Evolutionary conservation across 352 stramenopile genomes (phyloP).

Genomic region (Vaucheria bursata): DNA sequence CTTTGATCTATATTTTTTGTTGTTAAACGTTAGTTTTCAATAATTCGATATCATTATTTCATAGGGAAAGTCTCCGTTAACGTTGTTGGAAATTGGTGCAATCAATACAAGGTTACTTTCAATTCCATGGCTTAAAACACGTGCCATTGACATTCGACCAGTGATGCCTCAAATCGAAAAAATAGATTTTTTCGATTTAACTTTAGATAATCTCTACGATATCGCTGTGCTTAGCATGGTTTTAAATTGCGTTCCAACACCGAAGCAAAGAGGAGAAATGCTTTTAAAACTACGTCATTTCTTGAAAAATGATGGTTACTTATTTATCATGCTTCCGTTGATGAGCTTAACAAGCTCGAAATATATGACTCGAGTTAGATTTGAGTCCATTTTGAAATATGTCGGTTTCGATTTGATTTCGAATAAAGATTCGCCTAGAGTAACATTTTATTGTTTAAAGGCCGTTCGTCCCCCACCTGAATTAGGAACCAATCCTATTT

Average conservation of each 20-base stretch:
- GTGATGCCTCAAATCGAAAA: conserved; percentile 76
- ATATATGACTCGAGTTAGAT: conserved; percentile 23
- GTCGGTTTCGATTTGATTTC: conserved; percentile 24
- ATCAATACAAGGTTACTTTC: conserved; percentile 93
- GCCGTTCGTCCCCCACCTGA: background rate
- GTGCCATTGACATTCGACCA: conserved; percentile 86
- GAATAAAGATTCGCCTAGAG: conserved; percentile 23
- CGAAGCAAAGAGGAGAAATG: conserved; percentile 65
- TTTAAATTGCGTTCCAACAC: conserved; percentile 88
- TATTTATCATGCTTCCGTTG: conserved; percentile 46
- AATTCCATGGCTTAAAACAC: conserved; percentile 76
- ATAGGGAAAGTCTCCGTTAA: conserved; percentile 13
- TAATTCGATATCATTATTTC: too few relatives aligned
- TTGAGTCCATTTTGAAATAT: conserved; percentile 18
- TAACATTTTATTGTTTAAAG: conserved; percentile 32
- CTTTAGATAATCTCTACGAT: conserved; percentile 46
- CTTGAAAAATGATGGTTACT: conserved; percentile 27
- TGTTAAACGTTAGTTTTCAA: too few relatives aligned
- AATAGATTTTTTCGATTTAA: conserved; percentile 76
- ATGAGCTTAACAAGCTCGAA: conserved; percentile 45
- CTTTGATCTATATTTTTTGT: too few relatives aligned
- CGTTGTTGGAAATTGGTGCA: conserved; percentile 72
- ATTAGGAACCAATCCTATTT: background rate
- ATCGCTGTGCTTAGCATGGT: conserved; percentile 12
- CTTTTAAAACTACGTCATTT: conserved; percentile 51